Percentiles rank a stretch among this genome's conserved stretches.
Evolutionary conservation across 2,329 filamentous ascomycete species (phyloP).

Genomic region (Cladosporium austrohemisphaericum): DNA sequence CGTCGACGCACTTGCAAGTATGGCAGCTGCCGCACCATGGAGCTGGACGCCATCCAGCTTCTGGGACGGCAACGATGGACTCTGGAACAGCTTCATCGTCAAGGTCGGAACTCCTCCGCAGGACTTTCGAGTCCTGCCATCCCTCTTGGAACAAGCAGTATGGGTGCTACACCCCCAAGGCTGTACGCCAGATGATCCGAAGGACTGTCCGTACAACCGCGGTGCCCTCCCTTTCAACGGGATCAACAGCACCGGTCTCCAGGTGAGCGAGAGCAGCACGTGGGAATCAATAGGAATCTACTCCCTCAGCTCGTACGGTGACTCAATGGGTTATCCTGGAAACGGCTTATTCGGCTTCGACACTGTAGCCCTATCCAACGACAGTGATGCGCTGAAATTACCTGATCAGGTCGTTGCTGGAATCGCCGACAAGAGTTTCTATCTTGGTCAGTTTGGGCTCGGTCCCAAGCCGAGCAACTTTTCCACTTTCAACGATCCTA

Average conservation of each 20-base stretch:
- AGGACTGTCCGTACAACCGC: constrained; percentile 28
- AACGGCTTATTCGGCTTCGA: constrained; percentile 37
- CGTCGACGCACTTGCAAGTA: too few relatives aligned
- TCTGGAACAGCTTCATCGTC: constrained; percentile 17
- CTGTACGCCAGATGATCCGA: constrained; percentile 24
- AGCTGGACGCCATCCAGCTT: not conserved
- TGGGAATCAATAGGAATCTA: constrained; percentile 35
- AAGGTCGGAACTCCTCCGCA: constrained; percentile 25
- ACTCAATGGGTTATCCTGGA: constrained; percentile 28
- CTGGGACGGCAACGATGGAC: constrained; percentile 15
- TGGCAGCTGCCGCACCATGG: too few relatives aligned
- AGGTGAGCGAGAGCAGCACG: constrained; percentile 31
- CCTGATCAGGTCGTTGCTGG: constrained; percentile 36
- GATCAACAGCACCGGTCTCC: constrained; percentile 23
- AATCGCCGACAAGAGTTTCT: constrained; percentile 35
- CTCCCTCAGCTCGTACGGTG: constrained; percentile 29
- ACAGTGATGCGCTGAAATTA: constrained; percentile 19
- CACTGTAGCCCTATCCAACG: constrained; percentile 28
- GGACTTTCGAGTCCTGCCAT: constrained; percentile 22
- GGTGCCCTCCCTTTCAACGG: constrained; percentile 23
- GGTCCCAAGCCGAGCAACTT: constrained; percentile 38
- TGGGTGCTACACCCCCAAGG: constrained; percentile 33
- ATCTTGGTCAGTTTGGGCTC: constrained; percentile 38
- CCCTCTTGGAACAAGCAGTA: constrained; percentile 33
- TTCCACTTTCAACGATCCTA: constrained; percentile 32